phyloP scores from a whole-genome alignment of 306 rosid species.

The Cicer arietinum region DNA sequence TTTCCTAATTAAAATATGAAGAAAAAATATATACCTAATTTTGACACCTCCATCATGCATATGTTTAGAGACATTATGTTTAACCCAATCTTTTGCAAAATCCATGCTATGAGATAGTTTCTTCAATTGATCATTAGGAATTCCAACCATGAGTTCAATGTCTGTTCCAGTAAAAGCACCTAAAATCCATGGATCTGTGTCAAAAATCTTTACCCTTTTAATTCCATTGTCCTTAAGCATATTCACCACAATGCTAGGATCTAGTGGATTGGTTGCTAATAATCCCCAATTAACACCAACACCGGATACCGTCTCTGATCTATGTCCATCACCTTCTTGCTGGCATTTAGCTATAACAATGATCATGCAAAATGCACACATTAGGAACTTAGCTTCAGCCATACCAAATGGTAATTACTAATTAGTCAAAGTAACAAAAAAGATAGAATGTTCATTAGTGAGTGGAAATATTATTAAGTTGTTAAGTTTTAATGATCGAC shows the following conservation, averaged over 20 bases:
- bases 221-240: conserved; percentile 73
- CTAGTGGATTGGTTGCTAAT: conserved; percentile 60
- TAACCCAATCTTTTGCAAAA: conserved; percentile 67
- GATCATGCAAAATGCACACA: conserved; percentile 35
- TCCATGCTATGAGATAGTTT: conserved; percentile 36
- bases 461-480: neutral
- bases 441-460: neutral
- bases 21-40: conserved; percentile 70
- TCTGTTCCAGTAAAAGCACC: conserved; percentile 62
- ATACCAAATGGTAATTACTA: conserved; percentile 26
- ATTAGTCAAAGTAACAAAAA: conserved; percentile 33
- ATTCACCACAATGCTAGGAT: conserved; percentile 57
- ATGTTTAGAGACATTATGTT: conserved; percentile 59
- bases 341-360: conserved; percentile 37
- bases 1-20: neutral
- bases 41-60: conserved; percentile 56
- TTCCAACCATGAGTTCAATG: conserved; percentile 75
- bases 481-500: neutral
- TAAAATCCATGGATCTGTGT: conserved; percentile 65
- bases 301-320: neutral
- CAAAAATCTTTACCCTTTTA: conserved; percentile 73
- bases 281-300: conserved; percentile 86
- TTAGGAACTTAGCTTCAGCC: conserved; percentile 35
- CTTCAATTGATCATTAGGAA: conserved; percentile 66
- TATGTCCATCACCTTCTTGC: conserved; percentile 25